Evolutionary conservation across 768 basidiomycete species (phyloP).

Genomic region (Asterophora lycoperdoides): DNA sequence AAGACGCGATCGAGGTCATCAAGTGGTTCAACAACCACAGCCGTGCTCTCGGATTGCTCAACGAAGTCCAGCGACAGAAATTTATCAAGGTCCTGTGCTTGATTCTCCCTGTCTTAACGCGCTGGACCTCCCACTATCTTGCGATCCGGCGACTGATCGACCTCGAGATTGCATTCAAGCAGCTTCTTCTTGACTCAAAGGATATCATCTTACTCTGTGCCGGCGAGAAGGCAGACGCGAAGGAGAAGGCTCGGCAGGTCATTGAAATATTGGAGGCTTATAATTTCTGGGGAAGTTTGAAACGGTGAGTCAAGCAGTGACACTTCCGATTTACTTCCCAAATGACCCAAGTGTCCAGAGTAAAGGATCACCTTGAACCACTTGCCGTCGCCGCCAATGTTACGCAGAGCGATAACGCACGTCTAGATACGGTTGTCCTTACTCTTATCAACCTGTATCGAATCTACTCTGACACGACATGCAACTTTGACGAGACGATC

Average conservation of each 20-base stretch:
- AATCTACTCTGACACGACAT: slow-evolving; percentile 8
- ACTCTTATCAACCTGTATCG: slow-evolving; percentile 20
- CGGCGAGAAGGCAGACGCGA: slow-evolving; percentile 4
- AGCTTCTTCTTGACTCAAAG: background rate
- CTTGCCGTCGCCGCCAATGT: slow-evolving; percentile 26
- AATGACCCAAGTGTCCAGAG: slow-evolving; percentile 9
- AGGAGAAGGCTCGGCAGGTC: slow-evolving; percentile 5
- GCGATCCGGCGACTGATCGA: slow-evolving; percentile 10
- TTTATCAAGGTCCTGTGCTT: slow-evolving; percentile 6
- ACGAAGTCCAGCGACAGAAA: slow-evolving; percentile 10
- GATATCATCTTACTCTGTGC: slow-evolving; percentile 6
- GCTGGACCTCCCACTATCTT: slow-evolving; percentile 19
- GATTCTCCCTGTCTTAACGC: slow-evolving; percentile 14
- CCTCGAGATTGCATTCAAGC: slow-evolving; percentile 7
- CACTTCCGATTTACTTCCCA: background rate
- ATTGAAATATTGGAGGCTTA: slow-evolving; percentile 2
- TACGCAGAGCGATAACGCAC: slow-evolving; percentile 18
- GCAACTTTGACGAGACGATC: slow-evolving; percentile 6
- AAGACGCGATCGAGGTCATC: slow-evolving; percentile 15
- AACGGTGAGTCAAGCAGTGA: slow-evolving; percentile 8
- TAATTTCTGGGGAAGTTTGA: slow-evolving; percentile 11
- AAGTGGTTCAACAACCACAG: slow-evolving; percentile 28
- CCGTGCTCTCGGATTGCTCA: slow-evolving; percentile 17
- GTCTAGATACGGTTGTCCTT: slow-evolving; percentile 21
- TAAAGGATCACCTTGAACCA: slow-evolving; percentile 22